Evolutionary conservation across 1,284 basidiomycete species (phyloP).

Genomic region (Tylopilus sp.): DNA sequence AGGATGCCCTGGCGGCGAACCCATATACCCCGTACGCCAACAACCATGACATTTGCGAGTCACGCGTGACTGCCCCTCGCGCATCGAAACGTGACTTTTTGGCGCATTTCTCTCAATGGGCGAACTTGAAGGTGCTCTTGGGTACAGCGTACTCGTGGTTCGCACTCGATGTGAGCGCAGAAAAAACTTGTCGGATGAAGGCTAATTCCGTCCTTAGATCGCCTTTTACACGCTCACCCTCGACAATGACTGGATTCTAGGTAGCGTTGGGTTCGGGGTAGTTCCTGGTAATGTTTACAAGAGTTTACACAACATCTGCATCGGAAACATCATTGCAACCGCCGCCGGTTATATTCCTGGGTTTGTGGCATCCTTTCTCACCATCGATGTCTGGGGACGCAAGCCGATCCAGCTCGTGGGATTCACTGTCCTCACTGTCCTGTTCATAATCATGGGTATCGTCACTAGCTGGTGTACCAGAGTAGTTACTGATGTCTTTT

Average conservation of each 20-base stretch:
- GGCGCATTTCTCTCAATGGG: slow-evolving; percentile 52
- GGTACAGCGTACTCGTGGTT: slow-evolving; percentile 68
- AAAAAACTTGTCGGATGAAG: neutral
- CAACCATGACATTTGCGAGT: slow-evolving; percentile 42
- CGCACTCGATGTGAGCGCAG: slow-evolving; percentile 58
- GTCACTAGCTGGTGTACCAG: neutral
- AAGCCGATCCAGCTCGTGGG: slow-evolving; percentile 68
- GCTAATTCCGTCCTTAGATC: slow-evolving; percentile 50
- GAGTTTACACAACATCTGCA: slow-evolving; percentile 39
- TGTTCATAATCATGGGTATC: slow-evolving; percentile 45
- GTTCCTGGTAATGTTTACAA: slow-evolving; percentile 26
- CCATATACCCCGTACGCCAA: slow-evolving; percentile 49
- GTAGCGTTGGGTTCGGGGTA: slow-evolving; percentile 3
- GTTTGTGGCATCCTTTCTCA: slow-evolving; percentile 56
- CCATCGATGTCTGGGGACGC: slow-evolving; percentile 62
- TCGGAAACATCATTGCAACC: slow-evolving; percentile 57
- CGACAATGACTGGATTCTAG: slow-evolving; percentile 58
- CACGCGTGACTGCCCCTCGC: slow-evolving; percentile 31
- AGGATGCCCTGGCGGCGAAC: slow-evolving; percentile 55
- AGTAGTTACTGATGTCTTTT: slow-evolving; percentile 1
- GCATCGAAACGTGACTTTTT: slow-evolving; percentile 48
- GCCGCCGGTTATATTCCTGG: slow-evolving; percentile 62
- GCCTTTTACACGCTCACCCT: slow-evolving; percentile 69
- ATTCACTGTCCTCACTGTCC: slow-evolving; percentile 62
- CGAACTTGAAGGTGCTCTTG: slow-evolving; percentile 56